A percentile compares a stretch with the other conserved stretches of the same genome.
Evolutionary conservation across 106 monocot species (phyloP).

Genomic region (Platanthera guangdongensis): DNA sequence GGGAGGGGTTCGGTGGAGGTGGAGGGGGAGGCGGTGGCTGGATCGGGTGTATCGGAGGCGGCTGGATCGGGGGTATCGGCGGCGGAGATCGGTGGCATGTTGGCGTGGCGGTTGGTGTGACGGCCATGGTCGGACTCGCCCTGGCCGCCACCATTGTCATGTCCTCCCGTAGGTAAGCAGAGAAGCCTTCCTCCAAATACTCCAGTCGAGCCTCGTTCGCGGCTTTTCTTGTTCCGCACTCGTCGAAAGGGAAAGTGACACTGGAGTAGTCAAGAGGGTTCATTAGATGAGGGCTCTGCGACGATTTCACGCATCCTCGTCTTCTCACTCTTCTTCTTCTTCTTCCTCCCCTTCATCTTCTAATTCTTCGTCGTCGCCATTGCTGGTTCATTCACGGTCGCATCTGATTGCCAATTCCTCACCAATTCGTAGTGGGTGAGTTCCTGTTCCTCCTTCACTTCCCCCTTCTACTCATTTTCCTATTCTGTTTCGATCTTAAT

Average conservation of each 20-base stretch:
- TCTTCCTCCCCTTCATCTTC: conserved; percentile 15
- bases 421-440: conserved; percentile 28
- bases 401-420: conserved; percentile 27
- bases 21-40: conserved; percentile 12
- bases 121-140: conserved; percentile 77
- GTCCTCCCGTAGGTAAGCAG: conserved; percentile 54
- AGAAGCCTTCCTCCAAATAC: not conserved
- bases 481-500: not conserved
- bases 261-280: not conserved
- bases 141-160: conserved; percentile 63
- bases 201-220: not conserved
- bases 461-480: not conserved
- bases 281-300: conserved; percentile 30
- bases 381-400: conserved; percentile 31
- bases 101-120: conserved; percentile 64
- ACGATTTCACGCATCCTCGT: conserved; percentile 21
- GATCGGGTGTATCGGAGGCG: conserved; percentile 8
- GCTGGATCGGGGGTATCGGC: conserved; percentile 2
- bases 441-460: conserved; percentile 3
- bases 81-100: conserved; percentile 40
- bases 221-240: not conserved
- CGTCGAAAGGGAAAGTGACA: not conserved
- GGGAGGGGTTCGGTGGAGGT: conserved; percentile 1
- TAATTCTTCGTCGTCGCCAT: conserved; percentile 18
- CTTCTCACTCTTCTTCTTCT: conserved; percentile 15